Percentiles rank a stretch among this genome's conserved stretches.
phyloP scores from a whole-genome alignment of 2,329 filamentous ascomycete genomes.

The Colletotrichum lindemuthianum region DNA sequence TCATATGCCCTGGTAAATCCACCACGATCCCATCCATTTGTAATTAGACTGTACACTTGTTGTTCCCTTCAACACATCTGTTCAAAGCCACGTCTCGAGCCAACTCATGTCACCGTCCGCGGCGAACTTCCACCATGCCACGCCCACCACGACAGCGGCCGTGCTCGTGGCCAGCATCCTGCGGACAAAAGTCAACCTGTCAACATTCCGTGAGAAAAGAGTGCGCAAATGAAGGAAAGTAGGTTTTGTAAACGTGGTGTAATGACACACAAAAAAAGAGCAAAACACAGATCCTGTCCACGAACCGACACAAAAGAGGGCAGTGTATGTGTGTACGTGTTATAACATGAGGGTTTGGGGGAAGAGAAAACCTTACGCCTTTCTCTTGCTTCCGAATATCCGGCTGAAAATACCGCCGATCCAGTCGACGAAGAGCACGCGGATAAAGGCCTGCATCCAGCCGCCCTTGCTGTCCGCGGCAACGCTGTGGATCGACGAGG shows the following conservation, averaged over 20 bases:
- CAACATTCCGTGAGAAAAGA: conserved; percentile 31
- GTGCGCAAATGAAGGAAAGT: conserved; percentile 1
- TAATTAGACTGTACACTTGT: conserved; percentile 20
- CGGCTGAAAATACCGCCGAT: conserved; percentile 47
- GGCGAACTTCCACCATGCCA: conserved; percentile 32
- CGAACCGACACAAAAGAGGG: too few species aligned
- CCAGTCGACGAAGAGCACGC: conserved; percentile 51
- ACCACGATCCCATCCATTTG: not conserved
- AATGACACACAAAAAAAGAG: not conserved
- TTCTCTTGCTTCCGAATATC: conserved; percentile 36
- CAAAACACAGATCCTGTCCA: too few species aligned
- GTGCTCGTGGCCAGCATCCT: conserved; percentile 36
- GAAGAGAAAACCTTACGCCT: conserved; percentile 32
- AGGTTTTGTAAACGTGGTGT: too few species aligned
- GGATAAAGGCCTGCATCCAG: conserved; percentile 49
- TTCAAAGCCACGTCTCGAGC: conserved; percentile 12
- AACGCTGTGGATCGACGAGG: conserved; percentile 38
- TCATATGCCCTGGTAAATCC: too few species aligned
- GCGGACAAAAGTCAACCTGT: conserved; percentile 35
- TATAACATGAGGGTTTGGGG: too few species aligned
- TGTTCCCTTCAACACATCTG: not conserved
- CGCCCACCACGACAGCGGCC: conserved; percentile 30
- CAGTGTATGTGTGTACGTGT: too few species aligned
- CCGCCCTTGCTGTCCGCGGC: conserved; percentile 37
- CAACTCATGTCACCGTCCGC: conserved; percentile 24